phyloP scores from a whole-genome alignment of 495 filamentous ascomycete genomes.

The Aspergillus coremiiformis region DNA sequence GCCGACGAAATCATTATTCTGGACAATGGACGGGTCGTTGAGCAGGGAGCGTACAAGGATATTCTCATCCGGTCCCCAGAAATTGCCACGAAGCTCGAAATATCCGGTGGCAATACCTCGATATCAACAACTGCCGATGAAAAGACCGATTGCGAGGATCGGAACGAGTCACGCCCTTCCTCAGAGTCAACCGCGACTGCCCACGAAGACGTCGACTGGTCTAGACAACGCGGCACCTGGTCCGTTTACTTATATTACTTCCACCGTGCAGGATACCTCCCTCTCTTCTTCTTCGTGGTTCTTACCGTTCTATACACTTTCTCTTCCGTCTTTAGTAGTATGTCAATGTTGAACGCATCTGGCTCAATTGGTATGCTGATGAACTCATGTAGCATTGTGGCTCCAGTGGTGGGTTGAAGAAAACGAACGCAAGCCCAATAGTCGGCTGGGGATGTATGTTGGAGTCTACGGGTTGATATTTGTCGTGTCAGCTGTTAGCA shows the following conservation, averaged over 20 bases:
- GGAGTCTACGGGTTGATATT: no score
- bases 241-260: constrained; percentile 6
- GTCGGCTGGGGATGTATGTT: no score
- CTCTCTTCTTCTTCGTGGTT: no score
- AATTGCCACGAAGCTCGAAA: neutral
- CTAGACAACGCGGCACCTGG: neutral
- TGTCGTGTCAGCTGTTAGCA: no score
- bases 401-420: no score
- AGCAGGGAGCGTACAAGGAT: constrained; percentile 10
- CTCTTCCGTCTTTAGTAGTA: no score
- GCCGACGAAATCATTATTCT: constrained; percentile 13
- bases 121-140: neutral
- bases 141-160: neutral
- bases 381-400: no score
- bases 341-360: no score
- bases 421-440: no score
- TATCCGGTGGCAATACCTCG: neutral
- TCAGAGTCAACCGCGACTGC: constrained; percentile 18
- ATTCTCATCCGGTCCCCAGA: neutral
- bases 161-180: no score
- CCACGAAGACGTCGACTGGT: neutral
- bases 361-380: no score
- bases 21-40: constrained; percentile 8
- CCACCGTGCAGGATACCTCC: neutral
- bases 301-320: no score